Evolutionary conservation across 306 rosid genomes (phyloP).

Genomic region (Vicia sativa): DNA sequence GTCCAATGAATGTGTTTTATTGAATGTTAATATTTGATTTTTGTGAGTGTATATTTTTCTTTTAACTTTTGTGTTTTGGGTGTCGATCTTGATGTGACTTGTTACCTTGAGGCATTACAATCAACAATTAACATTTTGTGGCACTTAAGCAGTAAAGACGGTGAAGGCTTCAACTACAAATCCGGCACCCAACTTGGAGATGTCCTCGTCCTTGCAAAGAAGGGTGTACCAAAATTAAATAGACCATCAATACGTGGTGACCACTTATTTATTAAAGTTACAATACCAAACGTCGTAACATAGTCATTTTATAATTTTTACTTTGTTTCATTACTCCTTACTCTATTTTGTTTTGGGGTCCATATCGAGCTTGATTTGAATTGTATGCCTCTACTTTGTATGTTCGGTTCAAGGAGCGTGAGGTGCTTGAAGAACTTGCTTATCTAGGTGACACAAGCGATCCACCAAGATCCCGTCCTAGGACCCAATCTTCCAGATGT

Average conservation of each 20-base stretch:
- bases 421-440: slow-evolving; percentile 85
- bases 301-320: slow-evolving; percentile 32
- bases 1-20: not conserved
- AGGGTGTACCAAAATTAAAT: slow-evolving; percentile 90
- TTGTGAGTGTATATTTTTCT: slow-evolving; percentile 1
- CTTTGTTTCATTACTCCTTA: slow-evolving; percentile 8
- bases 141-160: slow-evolving; percentile 67
- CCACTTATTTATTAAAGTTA: slow-evolving; percentile 87
- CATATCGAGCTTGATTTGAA: slow-evolving; percentile 28
- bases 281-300: slow-evolving; percentile 88
- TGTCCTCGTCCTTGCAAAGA: slow-evolving; percentile 77
- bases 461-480: slow-evolving; percentile 60
- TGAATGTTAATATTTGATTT: slow-evolving; percentile 17
- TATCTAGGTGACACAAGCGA: slow-evolving; percentile 55
- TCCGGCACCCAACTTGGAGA: slow-evolving; percentile 97
- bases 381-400: slow-evolving; percentile 29
- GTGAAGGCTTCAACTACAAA: slow-evolving; percentile 82
- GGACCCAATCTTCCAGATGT: slow-evolving; percentile 62
- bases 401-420: slow-evolving; percentile 73
- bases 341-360: slow-evolving; percentile 14
- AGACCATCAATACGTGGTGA: slow-evolving; percentile 92
- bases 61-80: not conserved
- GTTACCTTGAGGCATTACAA: slow-evolving; percentile 26
- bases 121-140: slow-evolving; percentile 35
- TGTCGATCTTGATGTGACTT: slow-evolving; percentile 10